Conservation (phyloP, 148 eudicot genomes). For the Dysphania ambrosioides region DNA sequence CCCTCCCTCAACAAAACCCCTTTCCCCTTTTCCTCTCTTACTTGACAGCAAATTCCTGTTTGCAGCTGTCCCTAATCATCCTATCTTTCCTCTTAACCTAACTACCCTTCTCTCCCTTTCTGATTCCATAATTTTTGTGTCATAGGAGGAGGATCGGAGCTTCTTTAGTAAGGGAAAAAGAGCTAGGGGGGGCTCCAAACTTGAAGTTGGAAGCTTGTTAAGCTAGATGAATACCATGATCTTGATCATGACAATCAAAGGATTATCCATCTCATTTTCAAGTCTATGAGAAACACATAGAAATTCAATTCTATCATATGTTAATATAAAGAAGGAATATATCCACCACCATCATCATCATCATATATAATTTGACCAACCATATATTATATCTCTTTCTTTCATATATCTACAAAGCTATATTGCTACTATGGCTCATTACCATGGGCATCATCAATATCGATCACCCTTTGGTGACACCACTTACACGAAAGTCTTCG, state of each 20-base stretch:
- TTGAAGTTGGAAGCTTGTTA: neutral
- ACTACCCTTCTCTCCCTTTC: slow-evolving; percentile 14
- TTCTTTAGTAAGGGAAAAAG: too few species aligned
- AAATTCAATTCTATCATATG: neutral
- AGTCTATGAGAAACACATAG: neutral
- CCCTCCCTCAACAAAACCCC: slow-evolving; percentile 17
- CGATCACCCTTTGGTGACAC: slow-evolving; percentile 91
- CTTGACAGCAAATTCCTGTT: slow-evolving; percentile 58
- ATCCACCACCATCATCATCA: neutral
- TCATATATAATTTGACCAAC: slow-evolving; percentile 2
- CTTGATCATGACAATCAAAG: slow-evolving; percentile 13
- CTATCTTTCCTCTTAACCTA: neutral
- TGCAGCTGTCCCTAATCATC: slow-evolving; percentile 39
- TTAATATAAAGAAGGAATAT: neutral
- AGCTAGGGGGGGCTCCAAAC: neutral
- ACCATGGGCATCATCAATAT: slow-evolving; percentile 52
- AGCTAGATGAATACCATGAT: neutral
- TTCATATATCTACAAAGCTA: neutral
- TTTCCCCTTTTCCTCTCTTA: slow-evolving; percentile 22
- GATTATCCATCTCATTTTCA: slow-evolving; percentile 14
- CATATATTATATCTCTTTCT: neutral
- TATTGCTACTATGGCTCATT: slow-evolving; percentile 22
- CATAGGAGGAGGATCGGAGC: neutral
- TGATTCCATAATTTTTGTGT: neutral
- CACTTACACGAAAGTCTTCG: slow-evolving; percentile 75